Base-by-base conservation (phyloP, 2,329 filamentous ascomycete genomes). In the Apiospora malaysiana region DNA sequence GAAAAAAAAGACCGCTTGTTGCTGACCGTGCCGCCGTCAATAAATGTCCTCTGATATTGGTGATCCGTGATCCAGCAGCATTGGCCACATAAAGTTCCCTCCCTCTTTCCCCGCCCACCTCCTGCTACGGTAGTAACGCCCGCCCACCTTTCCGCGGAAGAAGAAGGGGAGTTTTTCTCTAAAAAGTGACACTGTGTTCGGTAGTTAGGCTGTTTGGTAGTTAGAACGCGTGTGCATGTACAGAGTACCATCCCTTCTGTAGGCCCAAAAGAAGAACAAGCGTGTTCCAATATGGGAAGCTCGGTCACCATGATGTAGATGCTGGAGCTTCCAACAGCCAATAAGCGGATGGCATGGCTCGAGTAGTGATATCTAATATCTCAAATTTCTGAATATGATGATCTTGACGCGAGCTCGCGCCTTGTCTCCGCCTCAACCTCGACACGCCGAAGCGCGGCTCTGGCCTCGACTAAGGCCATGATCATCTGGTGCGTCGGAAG, bases 381-480 rank as follows among this genome's bases (percentile, higher is more conserved):
- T 32, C 32, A 32, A 32, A 32, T 32, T 32, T 32, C 32, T 6
- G 32, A 32, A 32, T 32, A 32, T 32, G 32, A 32, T 6, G 32
- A 3, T 32, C 32, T 32, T 3, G 32, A 32, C 6, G 32, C 32
- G 32, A 6, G 3, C 6, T 32, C 32, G 32, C 32, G 32, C 32
- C 32, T 32, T 6, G 32, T 6, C 32, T 3, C 12, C 42, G 12
- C 12, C 79, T 37, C 76, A 75, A 68, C 40, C 56, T 63, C 27
- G 40, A 7, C 32, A n/a, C 9, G 27, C 32, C 40, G 37, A 40
- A 86, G 74, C 66, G 73, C 72, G 42, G 71, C 72, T 27, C 78
- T 76, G 4, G 74, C 75, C 73, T 85, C 83, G 14, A 89, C 84
- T 63, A 88, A 75, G 43, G 78, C 74, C 18, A 87, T 78, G 45